These are phyloP conservation scores for Boeremia exigua DNA, from an alignment of 2,329 filamentous ascomycete species.

Conservation along the genomic window DNA sequence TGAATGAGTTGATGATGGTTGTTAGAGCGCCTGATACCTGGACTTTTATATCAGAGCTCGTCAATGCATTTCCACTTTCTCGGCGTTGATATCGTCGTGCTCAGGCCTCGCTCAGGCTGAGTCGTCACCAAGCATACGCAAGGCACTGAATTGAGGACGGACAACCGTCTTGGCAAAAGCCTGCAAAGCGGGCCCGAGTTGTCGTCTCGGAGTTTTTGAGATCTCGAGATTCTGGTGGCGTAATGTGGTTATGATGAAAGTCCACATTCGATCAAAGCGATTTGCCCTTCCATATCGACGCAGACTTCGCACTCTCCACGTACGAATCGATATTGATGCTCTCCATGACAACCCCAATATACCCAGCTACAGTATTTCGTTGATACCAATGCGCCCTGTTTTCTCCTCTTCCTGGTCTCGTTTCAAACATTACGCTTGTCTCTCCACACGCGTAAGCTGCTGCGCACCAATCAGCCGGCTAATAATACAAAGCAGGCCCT, in stretches of 20 bases:
- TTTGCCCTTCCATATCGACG: background rate
- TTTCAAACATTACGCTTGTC: slow-evolving; percentile 7
- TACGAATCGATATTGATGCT: background rate
- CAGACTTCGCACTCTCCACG: background rate
- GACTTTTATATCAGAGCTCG: slow-evolving; percentile 12
- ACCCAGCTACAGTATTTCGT: background rate
- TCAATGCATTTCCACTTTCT: background rate
- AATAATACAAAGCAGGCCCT: slow-evolving; percentile 1
- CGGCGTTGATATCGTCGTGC: background rate
- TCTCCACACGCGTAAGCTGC: slow-evolving; percentile 5
- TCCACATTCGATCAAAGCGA: background rate
- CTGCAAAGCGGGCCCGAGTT: background rate
- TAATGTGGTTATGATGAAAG: background rate
- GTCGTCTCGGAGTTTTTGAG: background rate
- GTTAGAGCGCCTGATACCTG: background rate
- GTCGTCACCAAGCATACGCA: slow-evolving; percentile 21
- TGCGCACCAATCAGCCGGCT: slow-evolving; percentile 3
- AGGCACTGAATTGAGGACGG: slow-evolving; percentile 4
- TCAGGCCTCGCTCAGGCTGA: slow-evolving; percentile 8
- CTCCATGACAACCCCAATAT: background rate
- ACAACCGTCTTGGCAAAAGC: slow-evolving; percentile 10
- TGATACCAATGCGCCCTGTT: background rate
- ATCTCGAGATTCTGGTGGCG: background rate
- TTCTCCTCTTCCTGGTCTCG: background rate
- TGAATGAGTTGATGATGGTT: slow-evolving; percentile 7